phyloP scores from a whole-genome alignment of 2,329 filamentous ascomycete species.

The Trichothecium sympodiale region DNA sequence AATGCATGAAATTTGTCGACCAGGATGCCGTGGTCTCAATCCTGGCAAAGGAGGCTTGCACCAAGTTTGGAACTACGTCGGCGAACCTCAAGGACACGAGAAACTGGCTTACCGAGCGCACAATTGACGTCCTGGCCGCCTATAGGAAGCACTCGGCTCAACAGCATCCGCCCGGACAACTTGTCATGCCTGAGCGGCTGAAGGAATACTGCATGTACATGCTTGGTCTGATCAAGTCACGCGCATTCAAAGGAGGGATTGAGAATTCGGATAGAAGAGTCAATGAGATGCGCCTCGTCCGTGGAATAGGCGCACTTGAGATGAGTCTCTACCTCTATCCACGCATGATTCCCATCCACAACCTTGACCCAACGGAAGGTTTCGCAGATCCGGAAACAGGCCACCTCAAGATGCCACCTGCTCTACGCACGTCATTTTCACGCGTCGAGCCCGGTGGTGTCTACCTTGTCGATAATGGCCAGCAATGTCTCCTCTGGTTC shows the following conservation, averaged over 20 bases:
- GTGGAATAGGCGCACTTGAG: constrained; percentile 76
- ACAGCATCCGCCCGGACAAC: constrained; percentile 79
- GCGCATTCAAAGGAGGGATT: constrained; percentile 85
- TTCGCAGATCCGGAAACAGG: constrained; percentile 83
- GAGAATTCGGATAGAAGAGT: constrained; percentile 86
- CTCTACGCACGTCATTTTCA: constrained; percentile 73
- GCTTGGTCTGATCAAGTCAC: constrained; percentile 76
- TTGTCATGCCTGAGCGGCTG: constrained; percentile 88
- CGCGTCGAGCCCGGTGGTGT: constrained; percentile 86
- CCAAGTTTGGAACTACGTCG: constrained; percentile 63
- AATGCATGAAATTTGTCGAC: constrained; percentile 86
- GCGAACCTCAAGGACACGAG: constrained; percentile 76
- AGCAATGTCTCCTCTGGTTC: constrained; percentile 84
- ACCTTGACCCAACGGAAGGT: constrained; percentile 74
- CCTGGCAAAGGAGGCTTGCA: constrained; percentile 85
- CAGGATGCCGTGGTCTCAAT: constrained; percentile 86
- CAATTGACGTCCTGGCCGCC: constrained; percentile 80
- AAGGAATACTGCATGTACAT: constrained; percentile 98
- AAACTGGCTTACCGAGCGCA: constrained; percentile 74
- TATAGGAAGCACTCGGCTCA: constrained; percentile 87
- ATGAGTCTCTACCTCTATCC: constrained; percentile 90
- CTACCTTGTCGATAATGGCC: constrained; percentile 92
- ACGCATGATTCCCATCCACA: constrained; percentile 84
- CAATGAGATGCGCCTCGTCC: constrained; percentile 83
- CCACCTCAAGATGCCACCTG: constrained; percentile 72